These are phyloP conservation scores for Neocucurbitaria cava DNA, from an alignment of 2,329 filamentous ascomycete species.

Conservation along the genomic window DNA sequence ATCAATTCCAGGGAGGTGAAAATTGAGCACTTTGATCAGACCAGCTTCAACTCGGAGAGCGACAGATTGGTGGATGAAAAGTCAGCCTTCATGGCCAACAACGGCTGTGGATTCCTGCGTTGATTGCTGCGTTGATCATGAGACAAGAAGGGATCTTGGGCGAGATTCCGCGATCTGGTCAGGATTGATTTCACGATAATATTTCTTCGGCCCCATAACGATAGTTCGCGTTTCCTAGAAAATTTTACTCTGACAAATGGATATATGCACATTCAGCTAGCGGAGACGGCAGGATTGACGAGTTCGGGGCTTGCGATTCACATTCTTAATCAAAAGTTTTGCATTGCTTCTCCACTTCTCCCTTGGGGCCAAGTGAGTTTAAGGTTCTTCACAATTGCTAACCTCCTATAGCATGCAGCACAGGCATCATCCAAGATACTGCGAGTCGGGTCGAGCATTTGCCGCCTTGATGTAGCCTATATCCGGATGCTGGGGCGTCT, in stretches of 20 bases:
- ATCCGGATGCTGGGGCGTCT: not conserved
- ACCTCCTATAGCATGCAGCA: not conserved
- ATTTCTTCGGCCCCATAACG: not conserved
- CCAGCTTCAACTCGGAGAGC: conserved; percentile 8
- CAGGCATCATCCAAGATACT: not conserved
- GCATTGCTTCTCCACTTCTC: not conserved
- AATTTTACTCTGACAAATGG: not conserved
- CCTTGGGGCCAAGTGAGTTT: not conserved
- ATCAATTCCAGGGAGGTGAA: conserved; percentile 8
- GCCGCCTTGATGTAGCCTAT: not conserved
- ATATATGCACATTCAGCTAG: not conserved
- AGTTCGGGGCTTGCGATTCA: not conserved
- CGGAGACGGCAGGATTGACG: too few species aligned
- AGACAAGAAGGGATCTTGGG: too few species aligned
- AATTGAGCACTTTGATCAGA: not conserved
- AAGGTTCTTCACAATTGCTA: not conserved
- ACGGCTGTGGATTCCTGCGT: not conserved
- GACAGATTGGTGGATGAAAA: not conserved
- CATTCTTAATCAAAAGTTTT: not conserved
- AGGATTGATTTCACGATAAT: not conserved
- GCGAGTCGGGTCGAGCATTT: not conserved
- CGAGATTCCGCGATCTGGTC: not conserved
- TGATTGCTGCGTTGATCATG: not conserved
- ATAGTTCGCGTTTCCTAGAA: not conserved
- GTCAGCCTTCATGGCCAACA: not conserved